Evolutionary conservation across 2,329 filamentous ascomycete species (phyloP), one percentile per base, ranked within the genome.

Genomic region (Fusarium decemcellulare): DNA sequence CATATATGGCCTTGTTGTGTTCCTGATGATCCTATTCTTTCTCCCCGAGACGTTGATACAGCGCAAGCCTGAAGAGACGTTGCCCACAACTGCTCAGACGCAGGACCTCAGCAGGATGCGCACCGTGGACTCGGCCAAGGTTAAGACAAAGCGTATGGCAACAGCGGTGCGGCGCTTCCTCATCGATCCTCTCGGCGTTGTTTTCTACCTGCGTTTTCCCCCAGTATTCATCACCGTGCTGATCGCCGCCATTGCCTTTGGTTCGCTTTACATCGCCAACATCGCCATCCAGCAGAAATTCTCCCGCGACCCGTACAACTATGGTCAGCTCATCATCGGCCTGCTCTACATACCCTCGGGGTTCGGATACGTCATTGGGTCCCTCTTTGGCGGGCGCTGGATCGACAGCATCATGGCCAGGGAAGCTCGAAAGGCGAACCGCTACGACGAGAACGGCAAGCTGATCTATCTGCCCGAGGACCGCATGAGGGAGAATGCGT

Each of bases 401-500:
- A 91, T 93, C 72, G 93, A 97, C 77, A 81, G 80, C 16, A 95
- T 96, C 79, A 96, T 96, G 93, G 85, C 88, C 34, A 87, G 92
- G 18, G 91, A 93, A 78, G 93, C 93, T 1, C 82, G 81, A n/a
- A 90, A 86, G 67, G 92, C 91, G 0, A 88, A 88, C 12, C 84
- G 92, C 27, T 92, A 91, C 72, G 92, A 93, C 70, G 86, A 85
- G 37, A 79, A 87, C 39, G 93, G 92, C 14, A 87, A 86, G 62
- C 82, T 93, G 18, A 81, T 93, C 10, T 92, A 89, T 74, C 83
- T 89, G 3, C 93, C 93, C 0, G 93, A 96, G 79, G 93, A 97
- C 77, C 87, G 93, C 12, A 93, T 96, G 88, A 85, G 90, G 44
- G 92, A 95, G 76, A 96, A 97, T 76, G 91, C 92, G 4, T 95